These are phyloP conservation scores for Saturnispora gosingensis DNA, from an alignment of 805 yeast species.

Conservation along the genomic window DNA sequence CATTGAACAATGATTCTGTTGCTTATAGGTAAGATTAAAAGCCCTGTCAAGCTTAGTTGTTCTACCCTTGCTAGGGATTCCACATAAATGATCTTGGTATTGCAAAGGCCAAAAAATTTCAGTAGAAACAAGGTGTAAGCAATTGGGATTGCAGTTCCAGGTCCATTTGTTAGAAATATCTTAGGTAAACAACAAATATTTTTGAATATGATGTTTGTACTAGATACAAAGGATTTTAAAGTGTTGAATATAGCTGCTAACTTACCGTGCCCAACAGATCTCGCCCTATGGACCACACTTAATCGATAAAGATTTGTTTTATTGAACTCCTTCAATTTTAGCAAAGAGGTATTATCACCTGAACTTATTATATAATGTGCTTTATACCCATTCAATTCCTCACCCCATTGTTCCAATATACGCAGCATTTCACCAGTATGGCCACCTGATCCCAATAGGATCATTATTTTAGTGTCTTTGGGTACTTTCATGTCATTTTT, in stretches of 20 bases:
- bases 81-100: constrained; percentile 60
- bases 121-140: constrained; percentile 47
- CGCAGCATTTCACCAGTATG: constrained; percentile 95
- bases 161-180: constrained; percentile 54
- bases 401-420: constrained; percentile 37
- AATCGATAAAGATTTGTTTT: constrained; percentile 15
- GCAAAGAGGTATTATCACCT: constrained; percentile 37
- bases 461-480: constrained; percentile 9
- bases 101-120: constrained; percentile 37
- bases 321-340: constrained; percentile 33
- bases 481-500: not conserved
- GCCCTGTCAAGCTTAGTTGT: constrained; percentile 68
- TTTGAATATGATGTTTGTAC: constrained; percentile 11
- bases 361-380: constrained; percentile 31
- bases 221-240: constrained; percentile 23
- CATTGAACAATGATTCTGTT: constrained; percentile 88
- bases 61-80: constrained; percentile 83
- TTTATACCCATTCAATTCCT: constrained; percentile 14
- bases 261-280: constrained; percentile 31
- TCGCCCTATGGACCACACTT: constrained; percentile 27
- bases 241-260: constrained; percentile 27
- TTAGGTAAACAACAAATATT: constrained; percentile 17
- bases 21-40: constrained; percentile 55
- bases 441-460: constrained; percentile 91
- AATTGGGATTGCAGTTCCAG: constrained; percentile 70